phyloP scores from a whole-genome alignment of 345 rosid species.

The Rhizophora mangle region DNA sequence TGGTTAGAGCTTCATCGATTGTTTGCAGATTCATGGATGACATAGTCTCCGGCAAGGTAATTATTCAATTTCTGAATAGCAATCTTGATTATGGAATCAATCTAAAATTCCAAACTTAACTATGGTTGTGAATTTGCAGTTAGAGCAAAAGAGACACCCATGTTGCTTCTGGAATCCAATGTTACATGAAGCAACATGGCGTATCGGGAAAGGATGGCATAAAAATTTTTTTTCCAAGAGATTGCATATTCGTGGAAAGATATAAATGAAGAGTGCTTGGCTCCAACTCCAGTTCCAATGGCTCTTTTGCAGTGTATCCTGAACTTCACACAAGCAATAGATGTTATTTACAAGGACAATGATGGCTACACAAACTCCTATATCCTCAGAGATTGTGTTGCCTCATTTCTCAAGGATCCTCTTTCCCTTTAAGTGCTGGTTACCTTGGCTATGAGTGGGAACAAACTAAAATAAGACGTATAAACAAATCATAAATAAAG shows the following conservation, averaged over 20 bases:
- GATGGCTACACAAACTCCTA: constrained; percentile 9
- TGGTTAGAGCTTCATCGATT: too few relatives aligned
- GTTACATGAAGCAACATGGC: constrained; percentile 15
- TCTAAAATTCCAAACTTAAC: too few relatives aligned
- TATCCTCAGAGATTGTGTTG: background rate
- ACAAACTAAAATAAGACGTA: too few relatives aligned
- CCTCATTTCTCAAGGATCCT: constrained; percentile 6
- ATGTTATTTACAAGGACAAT: background rate
- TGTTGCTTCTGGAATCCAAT: constrained; percentile 14
- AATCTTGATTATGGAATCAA: too few relatives aligned
- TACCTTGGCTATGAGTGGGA: too few relatives aligned
- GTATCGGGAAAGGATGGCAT: background rate
- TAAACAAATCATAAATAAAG: too few relatives aligned
- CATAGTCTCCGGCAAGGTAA: too few relatives aligned
- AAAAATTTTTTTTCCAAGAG: background rate
- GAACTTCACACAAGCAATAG: too few relatives aligned
- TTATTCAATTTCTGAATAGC: too few relatives aligned
- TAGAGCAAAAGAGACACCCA: constrained; percentile 7
- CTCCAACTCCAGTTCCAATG: background rate
- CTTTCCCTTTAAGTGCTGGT: background rate
- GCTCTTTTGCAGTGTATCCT: background rate
- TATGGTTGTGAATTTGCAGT: background rate
- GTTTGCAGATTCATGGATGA: too few relatives aligned
- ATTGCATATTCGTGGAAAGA: constrained; percentile 14
- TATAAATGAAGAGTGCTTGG: constrained; percentile 4